These are phyloP conservation scores for Melocanna baccifera DNA, from an alignment of 176 grass and related monocot species.

Conservation along the genomic window DNA sequence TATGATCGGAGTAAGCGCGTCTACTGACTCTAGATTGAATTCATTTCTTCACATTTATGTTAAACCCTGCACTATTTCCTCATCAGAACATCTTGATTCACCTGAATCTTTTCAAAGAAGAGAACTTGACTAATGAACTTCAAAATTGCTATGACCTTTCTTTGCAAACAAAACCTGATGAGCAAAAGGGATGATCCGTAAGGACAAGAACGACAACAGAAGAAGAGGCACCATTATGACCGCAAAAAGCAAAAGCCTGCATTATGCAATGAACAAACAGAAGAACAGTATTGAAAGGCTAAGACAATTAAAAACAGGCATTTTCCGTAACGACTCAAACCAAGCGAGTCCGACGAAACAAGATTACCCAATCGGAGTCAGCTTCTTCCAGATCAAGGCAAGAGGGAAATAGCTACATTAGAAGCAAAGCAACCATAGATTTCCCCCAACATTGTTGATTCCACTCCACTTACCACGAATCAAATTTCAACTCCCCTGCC, in stretches of 20 bases:
- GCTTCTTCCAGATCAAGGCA: conserved; percentile 10
- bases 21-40: not conserved
- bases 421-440: not conserved
- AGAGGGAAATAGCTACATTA: not conserved
- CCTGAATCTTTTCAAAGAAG: not conserved
- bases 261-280: not conserved
- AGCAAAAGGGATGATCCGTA: not conserved
- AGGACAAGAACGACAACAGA: not conserved
- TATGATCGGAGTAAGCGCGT: not conserved
- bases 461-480: conserved; percentile 1
- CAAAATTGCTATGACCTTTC: not conserved
- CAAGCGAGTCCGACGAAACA: conserved; percentile 2
- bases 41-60: not conserved
- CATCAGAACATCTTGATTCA: not conserved
- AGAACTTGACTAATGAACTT: not conserved
- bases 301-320: not conserved
- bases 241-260: not conserved
- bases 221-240: not conserved
- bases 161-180: not conserved
- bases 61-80: not conserved
- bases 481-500: conserved; percentile 7
- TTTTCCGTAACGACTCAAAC: not conserved
- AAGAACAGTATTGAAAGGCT: not conserved
- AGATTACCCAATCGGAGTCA: conserved; percentile 1
- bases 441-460: not conserved